phyloP scores from a whole-genome alignment of 1,139 yeast species.

The Tardiomyces depauwii region DNA sequence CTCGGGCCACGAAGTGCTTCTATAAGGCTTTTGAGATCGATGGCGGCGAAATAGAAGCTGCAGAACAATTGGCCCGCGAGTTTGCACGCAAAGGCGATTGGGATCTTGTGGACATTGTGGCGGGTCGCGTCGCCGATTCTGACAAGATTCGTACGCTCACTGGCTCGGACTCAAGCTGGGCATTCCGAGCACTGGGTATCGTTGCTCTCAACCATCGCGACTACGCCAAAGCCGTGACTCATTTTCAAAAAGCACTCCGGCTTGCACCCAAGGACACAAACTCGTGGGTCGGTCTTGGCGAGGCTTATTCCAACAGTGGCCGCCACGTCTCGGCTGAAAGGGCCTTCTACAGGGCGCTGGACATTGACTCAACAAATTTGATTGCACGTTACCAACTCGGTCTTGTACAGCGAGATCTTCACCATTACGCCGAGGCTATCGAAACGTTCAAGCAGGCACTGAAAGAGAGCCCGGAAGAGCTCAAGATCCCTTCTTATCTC shows the following conservation, averaged over 20 bases:
- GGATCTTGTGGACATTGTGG: conserved; percentile 73
- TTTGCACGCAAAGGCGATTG: conserved; percentile 64
- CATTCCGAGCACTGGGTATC: conserved; percentile 77
- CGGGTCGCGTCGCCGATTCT: conserved; percentile 43
- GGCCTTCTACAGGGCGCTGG: conserved; percentile 60
- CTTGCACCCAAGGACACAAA: conserved; percentile 54
- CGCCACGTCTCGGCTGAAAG: conserved; percentile 76
- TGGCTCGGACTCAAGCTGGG: conserved; percentile 51
- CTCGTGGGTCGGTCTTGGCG: conserved; percentile 93
- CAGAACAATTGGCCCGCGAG: conserved; percentile 56
- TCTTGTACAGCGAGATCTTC: conserved; percentile 39
- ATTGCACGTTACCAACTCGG: conserved; percentile 60
- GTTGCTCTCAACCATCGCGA: conserved; percentile 62
- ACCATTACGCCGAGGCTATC: conserved; percentile 41
- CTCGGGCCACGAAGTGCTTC: conserved; percentile 76
- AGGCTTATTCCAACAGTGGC: conserved; percentile 79
- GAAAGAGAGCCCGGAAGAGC: conserved; percentile 39
- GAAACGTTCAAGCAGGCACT: conserved; percentile 34
- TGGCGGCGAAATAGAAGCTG: conserved; percentile 63
- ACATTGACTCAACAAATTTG: conserved; percentile 44
- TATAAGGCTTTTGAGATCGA: conserved; percentile 85
- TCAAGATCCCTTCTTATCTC: conserved; percentile 33
- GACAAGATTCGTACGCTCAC: conserved; percentile 3
- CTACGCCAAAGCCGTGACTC: conserved; percentile 71
- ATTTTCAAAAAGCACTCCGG: conserved; percentile 80